Evolutionary conservation across 1,139 yeast genomes (phyloP).

Genomic region (Yamadazyma spencermartinsiae): DNA sequence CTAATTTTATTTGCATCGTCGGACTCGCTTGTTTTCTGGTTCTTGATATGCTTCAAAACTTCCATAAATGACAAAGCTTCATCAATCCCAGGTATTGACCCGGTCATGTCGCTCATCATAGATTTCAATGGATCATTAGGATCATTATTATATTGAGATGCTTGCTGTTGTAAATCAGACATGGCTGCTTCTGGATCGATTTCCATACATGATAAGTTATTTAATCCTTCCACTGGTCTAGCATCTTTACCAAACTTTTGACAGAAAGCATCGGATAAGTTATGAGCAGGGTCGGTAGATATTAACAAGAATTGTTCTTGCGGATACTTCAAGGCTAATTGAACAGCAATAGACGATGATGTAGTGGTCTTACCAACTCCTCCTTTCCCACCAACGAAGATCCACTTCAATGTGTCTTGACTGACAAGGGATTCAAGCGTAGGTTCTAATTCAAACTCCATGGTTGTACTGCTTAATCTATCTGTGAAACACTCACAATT

Average conservation of each 20-base stretch:
- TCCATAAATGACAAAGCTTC: constrained; percentile 98
- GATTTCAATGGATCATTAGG: constrained; percentile 62
- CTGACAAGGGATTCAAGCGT: constrained; percentile 62
- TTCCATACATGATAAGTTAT: constrained; percentile 94
- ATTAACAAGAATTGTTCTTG: constrained; percentile 80
- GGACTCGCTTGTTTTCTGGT: constrained; percentile 47
- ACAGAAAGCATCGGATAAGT: constrained; percentile 94
- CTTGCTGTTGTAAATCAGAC: constrained; percentile 78
- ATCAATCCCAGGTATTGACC: constrained; percentile 96
- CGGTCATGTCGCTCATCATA: constrained; percentile 89
- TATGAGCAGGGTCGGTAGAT: constrained; percentile 98
- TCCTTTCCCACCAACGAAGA: constrained; percentile 98
- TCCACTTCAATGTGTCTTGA: constrained; percentile 84
- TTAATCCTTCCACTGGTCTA: constrained; percentile 83
- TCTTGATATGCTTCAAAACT: constrained; percentile 92
- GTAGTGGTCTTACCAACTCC: constrained; percentile 99
- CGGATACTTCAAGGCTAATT: constrained; percentile 79
- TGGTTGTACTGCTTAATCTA: too few species aligned
- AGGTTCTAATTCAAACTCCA: constrained; percentile 61
- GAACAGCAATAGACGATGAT: constrained; percentile 92
- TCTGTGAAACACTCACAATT: too few species aligned
- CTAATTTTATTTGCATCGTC: constrained; percentile 28
- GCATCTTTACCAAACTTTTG: constrained; percentile 98
- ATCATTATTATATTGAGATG: constrained; percentile 54
- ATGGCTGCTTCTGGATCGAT: constrained; percentile 95